Conservation (phyloP, 1,284 basidiomycete species). For the Mycena citricolor region DNA sequence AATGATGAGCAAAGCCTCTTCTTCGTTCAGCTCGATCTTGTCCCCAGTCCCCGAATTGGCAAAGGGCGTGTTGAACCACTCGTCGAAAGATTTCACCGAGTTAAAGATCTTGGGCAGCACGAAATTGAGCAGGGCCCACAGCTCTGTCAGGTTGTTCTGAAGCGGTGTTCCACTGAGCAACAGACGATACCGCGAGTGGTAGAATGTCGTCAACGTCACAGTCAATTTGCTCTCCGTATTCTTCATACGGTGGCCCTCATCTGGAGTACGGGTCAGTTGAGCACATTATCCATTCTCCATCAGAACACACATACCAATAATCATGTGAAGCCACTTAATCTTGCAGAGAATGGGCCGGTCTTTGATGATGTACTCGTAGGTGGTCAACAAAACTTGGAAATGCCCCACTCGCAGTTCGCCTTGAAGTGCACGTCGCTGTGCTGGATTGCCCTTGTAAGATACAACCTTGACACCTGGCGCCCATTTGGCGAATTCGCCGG, state of each 20-base stretch:
- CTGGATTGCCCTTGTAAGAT: constrained; percentile 93
- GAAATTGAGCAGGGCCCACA: constrained; percentile 98
- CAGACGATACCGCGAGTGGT: constrained; percentile 91
- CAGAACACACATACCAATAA: constrained; percentile 69
- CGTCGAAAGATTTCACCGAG: constrained; percentile 99
- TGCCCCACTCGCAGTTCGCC: constrained; percentile 73
- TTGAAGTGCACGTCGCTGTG: constrained; percentile 75
- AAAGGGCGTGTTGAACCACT: constrained; percentile 99
- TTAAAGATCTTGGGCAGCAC: constrained; percentile 99
- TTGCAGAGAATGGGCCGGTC: constrained; percentile 89
- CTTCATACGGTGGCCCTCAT: constrained; percentile 99
- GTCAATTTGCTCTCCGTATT: constrained; percentile 96
- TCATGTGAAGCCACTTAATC: constrained; percentile 98
- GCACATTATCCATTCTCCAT: too few relatives aligned
- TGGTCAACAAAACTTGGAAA: constrained; percentile 96
- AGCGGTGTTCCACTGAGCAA: constrained; percentile 98
- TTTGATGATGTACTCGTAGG: constrained; percentile 99
- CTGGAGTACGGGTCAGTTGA: too few relatives aligned
- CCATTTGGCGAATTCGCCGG: constrained; percentile 97
- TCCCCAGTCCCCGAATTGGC: constrained; percentile 95
- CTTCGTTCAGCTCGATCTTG: constrained; percentile 99
- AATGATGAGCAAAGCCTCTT: constrained; percentile 98
- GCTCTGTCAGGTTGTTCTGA: constrained; percentile 97
- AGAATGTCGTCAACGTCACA: constrained; percentile 91
- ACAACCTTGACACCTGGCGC: constrained; percentile 85